phyloP scores from a whole-genome alignment of 1,284 basidiomycete genomes.

The Cutaneotrichosporon cavernicola region DNA sequence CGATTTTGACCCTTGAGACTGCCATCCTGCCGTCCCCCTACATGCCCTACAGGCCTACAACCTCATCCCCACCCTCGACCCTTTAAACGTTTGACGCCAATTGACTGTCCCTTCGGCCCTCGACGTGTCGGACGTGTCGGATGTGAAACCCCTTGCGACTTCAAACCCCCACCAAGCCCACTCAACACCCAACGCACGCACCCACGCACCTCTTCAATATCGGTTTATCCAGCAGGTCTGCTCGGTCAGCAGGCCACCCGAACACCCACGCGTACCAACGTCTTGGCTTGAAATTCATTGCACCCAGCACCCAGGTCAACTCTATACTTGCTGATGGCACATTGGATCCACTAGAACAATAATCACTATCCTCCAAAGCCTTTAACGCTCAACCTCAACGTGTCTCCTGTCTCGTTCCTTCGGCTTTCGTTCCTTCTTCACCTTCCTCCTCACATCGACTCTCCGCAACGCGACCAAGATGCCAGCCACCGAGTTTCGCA shows the following conservation, averaged over 20 bases:
- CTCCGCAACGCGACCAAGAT: background rate
- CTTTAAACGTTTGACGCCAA: background rate
- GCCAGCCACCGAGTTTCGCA: constrained; percentile 14
- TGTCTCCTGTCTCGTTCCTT: background rate
- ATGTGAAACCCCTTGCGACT: background rate
- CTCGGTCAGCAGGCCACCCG: no score
- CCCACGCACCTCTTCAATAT: no score
- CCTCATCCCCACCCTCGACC: background rate
- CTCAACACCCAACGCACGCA: no score
- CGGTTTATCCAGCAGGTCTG: no score
- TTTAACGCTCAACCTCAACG: background rate
- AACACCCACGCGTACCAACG: no score
- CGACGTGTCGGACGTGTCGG: no score
- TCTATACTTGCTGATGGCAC: background rate
- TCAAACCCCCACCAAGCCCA: no score
- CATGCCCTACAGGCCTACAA: no score
- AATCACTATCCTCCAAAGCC: background rate
- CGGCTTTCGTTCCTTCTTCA: background rate
- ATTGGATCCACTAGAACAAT: background rate
- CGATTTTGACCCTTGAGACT: background rate
- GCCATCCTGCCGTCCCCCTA: no score
- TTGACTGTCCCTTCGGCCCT: no score
- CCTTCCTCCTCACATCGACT: background rate
- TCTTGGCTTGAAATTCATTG: no score
- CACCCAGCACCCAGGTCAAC: background rate